Evolutionary conservation across 345 rosid species (phyloP), one percentile per base, ranked within the genome.

Genomic region (Hibiscus trionum): DNA sequence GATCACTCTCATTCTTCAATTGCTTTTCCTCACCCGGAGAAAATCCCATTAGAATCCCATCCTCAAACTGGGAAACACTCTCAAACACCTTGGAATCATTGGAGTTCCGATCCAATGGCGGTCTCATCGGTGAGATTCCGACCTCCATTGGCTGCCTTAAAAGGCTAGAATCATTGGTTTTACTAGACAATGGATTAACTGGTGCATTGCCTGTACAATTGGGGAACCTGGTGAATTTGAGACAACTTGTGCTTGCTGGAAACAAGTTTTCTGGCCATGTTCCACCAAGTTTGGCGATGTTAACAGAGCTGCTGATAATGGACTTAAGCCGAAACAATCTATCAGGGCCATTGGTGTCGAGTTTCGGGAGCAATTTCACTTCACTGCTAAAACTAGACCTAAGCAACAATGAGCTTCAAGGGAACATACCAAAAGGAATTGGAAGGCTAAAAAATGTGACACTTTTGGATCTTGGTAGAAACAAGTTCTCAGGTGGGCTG

Each of bases 91-190:
- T 93, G 73, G 96, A 93, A 78, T 80, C 85, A 21, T 73, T 93
- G 44, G 96, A 89, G 82, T 86, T 93, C 66, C 79, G 97, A 75
- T 83, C 92, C 21, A 93, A 93, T 74, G 91, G 80, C 0, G 96
- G 93, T 42, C 92, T 93, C 16, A 66, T 78, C 17, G 97, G 96
- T 55, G 80, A 80, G 73, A 67, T 91, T 19, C 98, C 97, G n/a
- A 42, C 81, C 1, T 73, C 70, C 61, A 75, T 89, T 39, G 88
- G 86, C 42, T 21, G 66, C 73, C 87, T 93, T 58, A 77, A 65
- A 14, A 80, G 85, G 71, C 93, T 93, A 12, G 83, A 85, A 62
- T 90, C 97, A 42, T 60, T 93, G 2, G 94, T 91, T 66, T 77
- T 93, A 44, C 71, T 88, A n/a, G 93, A 85, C 61, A 93, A 90